Conservation (phyloP, 768 basidiomycete species). For the Pleurotus cornucopiae region DNA sequence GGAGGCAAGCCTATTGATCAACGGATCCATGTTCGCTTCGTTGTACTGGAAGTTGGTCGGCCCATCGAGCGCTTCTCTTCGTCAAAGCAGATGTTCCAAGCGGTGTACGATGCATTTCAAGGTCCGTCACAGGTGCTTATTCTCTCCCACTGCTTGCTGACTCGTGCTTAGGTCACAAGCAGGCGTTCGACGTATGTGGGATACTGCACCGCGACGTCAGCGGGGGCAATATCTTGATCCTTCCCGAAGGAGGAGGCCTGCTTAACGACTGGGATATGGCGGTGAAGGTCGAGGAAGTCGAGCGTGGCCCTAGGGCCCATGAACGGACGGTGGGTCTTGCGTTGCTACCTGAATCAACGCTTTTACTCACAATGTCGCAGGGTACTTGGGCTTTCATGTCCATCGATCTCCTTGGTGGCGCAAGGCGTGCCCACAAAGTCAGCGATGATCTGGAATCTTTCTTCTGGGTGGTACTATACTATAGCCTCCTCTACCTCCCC, state of each 20-base stretch:
- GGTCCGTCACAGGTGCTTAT: neutral
- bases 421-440: constrained; percentile 7
- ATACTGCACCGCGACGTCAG: constrained; percentile 11
- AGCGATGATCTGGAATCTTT: constrained; percentile 16
- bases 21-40: neutral
- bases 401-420: constrained; percentile 2
- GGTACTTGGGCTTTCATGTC: constrained; percentile 16
- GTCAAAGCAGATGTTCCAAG: neutral
- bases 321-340: constrained; percentile 7
- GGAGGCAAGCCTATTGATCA: neutral
- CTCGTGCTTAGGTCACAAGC: neutral
- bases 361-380: constrained; percentile 1
- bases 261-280: constrained; percentile 10
- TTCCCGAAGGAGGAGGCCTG: constrained; percentile 1
- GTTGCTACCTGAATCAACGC: too few relatives aligned
- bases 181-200: constrained; percentile 1
- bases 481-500: constrained; percentile 10
- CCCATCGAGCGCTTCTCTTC: neutral
- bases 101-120: neutral
- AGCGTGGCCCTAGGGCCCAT: neutral
- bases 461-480: constrained; percentile 16
- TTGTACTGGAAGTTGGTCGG: neutral
- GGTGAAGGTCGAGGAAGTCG: neutral
- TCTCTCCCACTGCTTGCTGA: too few relatives aligned
- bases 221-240: constrained; percentile 6